These are phyloP conservation scores for Hura crepitans DNA, from an alignment of 441 rosid species.

Conservation along the genomic window DNA sequence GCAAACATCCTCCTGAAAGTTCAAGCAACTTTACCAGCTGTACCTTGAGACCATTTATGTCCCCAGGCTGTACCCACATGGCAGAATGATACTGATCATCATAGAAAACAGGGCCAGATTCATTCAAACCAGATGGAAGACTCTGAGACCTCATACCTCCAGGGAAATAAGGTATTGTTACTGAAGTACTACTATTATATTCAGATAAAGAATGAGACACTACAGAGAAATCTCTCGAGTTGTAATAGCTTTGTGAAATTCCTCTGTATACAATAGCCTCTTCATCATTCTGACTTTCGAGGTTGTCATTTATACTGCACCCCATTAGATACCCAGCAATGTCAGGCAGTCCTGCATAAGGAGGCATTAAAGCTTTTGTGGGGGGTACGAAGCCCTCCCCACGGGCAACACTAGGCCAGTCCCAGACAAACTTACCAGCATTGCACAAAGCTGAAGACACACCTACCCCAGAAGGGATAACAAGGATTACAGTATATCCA, in stretches of 20 bases:
- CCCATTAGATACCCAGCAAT: constrained; percentile 49
- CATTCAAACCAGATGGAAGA: constrained; percentile 52
- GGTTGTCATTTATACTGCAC: constrained; percentile 38
- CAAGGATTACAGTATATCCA: constrained; percentile 76
- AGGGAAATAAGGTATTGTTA: constrained; percentile 36
- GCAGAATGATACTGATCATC: constrained; percentile 54
- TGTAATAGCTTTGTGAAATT: constrained; percentile 50
- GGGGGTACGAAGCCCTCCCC: constrained; percentile 89
- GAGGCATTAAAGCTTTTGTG: constrained; percentile 38
- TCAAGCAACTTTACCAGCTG: constrained; percentile 79
- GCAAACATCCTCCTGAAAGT: constrained; percentile 79
- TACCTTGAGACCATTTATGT: constrained; percentile 66
- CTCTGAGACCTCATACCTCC: constrained; percentile 47
- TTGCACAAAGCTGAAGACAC: constrained; percentile 83
- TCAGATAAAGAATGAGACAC: constrained; percentile 54
- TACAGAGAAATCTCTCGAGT: constrained; percentile 53
- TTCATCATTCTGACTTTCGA: constrained; percentile 57
- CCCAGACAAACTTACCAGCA: constrained; percentile 95
- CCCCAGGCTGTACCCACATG: constrained; percentile 94
- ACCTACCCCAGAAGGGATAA: constrained; percentile 75
- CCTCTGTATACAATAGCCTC: constrained; percentile 73
- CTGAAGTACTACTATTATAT: constrained; percentile 35
- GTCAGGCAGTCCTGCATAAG: constrained; percentile 41
- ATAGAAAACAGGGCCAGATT: constrained; percentile 39
- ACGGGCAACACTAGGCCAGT: constrained; percentile 93